Evolutionary conservation across 371 early-diverging fungal species (phyloP).

Genomic region (Apophysomyces sp.): DNA sequence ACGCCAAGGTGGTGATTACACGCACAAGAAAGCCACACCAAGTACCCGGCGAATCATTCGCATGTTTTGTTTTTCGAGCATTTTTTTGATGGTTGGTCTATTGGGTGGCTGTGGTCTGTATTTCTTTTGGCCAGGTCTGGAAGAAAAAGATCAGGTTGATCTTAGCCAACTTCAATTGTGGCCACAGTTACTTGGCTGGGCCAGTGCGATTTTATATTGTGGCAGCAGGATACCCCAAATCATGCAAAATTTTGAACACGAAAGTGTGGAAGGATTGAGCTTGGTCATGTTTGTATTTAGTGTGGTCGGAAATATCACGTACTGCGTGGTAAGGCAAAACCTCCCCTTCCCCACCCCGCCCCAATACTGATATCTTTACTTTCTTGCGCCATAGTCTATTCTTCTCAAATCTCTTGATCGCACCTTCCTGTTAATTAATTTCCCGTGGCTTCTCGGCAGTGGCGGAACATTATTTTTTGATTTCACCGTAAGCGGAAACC

Average conservation of each 20-base stretch:
- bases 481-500: slow-evolving; percentile 57
- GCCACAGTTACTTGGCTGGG: slow-evolving; percentile 53
- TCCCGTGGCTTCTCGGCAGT: slow-evolving; percentile 73
- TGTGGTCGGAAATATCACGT: slow-evolving; percentile 81
- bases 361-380: background rate
- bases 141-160: slow-evolving; percentile 23
- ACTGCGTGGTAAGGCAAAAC: slow-evolving; percentile 39
- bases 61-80: slow-evolving; percentile 17
- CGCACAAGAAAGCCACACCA: background rate
- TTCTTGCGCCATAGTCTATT: slow-evolving; percentile 48
- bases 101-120: slow-evolving; percentile 20
- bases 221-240: slow-evolving; percentile 81
- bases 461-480: slow-evolving; percentile 68
- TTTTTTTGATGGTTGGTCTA: slow-evolving; percentile 16
- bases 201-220: slow-evolving; percentile 58
- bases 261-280: slow-evolving; percentile 76
- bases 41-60: slow-evolving; percentile 22
- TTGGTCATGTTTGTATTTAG: slow-evolving; percentile 81
- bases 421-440: slow-evolving; percentile 58
- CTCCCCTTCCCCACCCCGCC: background rate
- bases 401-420: slow-evolving; percentile 62
- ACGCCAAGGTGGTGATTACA: too few species aligned
- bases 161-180: slow-evolving; percentile 29
- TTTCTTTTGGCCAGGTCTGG: slow-evolving; percentile 20
- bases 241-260: slow-evolving; percentile 67